Evolutionary conservation across 257 asterid genomes (phyloP).

Genomic region (Solanum acaule): DNA sequence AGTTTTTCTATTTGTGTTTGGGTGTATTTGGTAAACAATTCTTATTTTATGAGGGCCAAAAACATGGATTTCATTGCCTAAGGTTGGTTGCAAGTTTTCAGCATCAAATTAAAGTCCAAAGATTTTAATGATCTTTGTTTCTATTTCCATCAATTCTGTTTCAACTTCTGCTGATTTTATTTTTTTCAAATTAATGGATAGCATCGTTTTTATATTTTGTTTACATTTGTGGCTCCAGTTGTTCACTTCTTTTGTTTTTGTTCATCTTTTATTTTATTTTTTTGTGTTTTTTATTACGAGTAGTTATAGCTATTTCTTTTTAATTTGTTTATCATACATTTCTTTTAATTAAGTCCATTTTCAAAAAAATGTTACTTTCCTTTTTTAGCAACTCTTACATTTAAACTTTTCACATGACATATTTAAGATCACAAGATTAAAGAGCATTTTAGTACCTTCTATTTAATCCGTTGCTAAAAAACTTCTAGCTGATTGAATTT

Average conservation of each 20-base stretch:
- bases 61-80: neutral
- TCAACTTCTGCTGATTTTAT: neutral
- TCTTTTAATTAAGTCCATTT: too few relatives aligned
- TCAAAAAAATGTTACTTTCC: neutral
- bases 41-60: neutral
- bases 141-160: neutral
- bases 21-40: neutral
- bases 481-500: too few relatives aligned
- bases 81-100: neutral
- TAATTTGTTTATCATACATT: too few relatives aligned
- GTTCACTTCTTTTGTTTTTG: neutral
- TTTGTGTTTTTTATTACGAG: neutral
- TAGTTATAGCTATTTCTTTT: neutral
- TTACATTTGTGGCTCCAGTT: neutral
- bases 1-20: neutral
- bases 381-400: too few relatives aligned
- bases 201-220: neutral
- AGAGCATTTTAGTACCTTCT: too few relatives aligned
- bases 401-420: neutral
- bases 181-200: neutral
- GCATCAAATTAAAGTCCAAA: neutral
- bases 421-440: neutral
- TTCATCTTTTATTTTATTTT: neutral
- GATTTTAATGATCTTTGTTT: neutral
- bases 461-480: too few relatives aligned